Conservation (phyloP, 2,329 filamentous ascomycete species). For the Paraphoma chrysanthemicola region DNA sequence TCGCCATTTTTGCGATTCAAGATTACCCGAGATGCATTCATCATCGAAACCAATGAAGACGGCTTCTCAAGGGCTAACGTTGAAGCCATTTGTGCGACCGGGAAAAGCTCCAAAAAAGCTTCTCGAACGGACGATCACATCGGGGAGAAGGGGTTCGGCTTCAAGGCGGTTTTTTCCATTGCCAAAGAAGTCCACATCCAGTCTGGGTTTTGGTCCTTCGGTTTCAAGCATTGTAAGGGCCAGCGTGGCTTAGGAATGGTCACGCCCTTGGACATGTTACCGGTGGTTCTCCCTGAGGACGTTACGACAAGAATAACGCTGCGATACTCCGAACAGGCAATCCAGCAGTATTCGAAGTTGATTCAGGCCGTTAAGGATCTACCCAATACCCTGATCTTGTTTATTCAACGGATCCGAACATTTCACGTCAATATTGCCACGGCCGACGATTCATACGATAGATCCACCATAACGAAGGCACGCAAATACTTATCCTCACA, state of each 20-base stretch:
- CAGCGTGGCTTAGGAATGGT: constrained; percentile 62
- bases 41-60: constrained; percentile 56
- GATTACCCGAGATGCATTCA: constrained; percentile 37
- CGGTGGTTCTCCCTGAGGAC: constrained; percentile 3
- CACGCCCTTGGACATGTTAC: constrained; percentile 46
- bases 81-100: constrained; percentile 47
- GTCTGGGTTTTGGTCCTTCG: constrained; percentile 49
- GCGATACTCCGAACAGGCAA: constrained; percentile 4
- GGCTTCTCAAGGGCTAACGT: constrained; percentile 48
- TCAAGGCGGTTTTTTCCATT: constrained; percentile 46
- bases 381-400: constrained; percentile 19
- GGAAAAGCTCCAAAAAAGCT: constrained; percentile 45
- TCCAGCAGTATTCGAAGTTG: constrained; percentile 6
- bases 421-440: constrained; percentile 7
- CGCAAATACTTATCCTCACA: not conserved
- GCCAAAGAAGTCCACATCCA: constrained; percentile 49
- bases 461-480: not conserved
- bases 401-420: constrained; percentile 13
- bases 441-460: not conserved
- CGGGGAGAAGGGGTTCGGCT: constrained; percentile 49
- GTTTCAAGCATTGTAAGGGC: constrained; percentile 41
- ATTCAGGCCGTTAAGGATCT: constrained; percentile 9
- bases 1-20: constrained; percentile 29
- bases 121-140: constrained; percentile 28
- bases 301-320: constrained; percentile 27